Evolutionary conservation across 2,329 filamentous ascomycete species (phyloP).

Genomic region (Pseudocercospora ulei): DNA sequence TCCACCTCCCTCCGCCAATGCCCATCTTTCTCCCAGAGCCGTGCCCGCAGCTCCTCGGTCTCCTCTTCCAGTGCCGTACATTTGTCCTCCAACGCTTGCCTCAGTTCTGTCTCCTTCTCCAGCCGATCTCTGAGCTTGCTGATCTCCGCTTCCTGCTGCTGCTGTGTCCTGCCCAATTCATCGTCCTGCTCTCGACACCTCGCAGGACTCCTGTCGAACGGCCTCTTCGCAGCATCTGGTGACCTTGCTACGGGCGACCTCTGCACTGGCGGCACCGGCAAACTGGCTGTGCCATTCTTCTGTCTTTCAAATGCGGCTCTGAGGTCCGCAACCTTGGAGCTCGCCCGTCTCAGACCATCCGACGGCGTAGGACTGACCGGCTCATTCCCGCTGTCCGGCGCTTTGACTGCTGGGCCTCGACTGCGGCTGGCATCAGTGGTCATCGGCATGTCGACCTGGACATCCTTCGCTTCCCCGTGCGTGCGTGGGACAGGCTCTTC

Average conservation of each 20-base stretch:
- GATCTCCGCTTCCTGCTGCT: conserved; percentile 21
- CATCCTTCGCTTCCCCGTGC: conserved; percentile 2
- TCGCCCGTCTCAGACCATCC: conserved; percentile 20
- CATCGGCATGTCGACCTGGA: conserved; percentile 6
- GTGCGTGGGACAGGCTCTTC: conserved; percentile 2
- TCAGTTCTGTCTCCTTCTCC: conserved; percentile 22
- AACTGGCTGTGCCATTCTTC: conserved; percentile 3
- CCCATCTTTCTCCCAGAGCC: conserved; percentile 15
- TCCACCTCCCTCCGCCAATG: conserved; percentile 18
- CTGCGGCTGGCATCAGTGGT: conserved; percentile 8
- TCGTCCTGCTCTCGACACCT: conserved; percentile 13
- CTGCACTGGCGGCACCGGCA: conserved; percentile 1
- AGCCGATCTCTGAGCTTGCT: conserved; percentile 20
- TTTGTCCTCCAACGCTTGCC: conserved; percentile 22
- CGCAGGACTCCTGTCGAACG: conserved; percentile 17
- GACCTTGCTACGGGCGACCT: conserved; percentile 6
- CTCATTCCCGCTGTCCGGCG: conserved; percentile 9
- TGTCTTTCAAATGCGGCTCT: conserved; percentile 28
- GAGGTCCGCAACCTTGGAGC: conserved; percentile 29
- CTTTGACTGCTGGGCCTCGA: conserved; percentile 6
- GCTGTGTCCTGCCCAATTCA: conserved; percentile 9
- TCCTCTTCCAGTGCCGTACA: conserved; percentile 19
- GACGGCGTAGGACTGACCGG: conserved; percentile 11
- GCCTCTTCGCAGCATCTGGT: conserved; percentile 4
- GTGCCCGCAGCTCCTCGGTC: conserved; percentile 13